Evolutionary conservation across 768 basidiomycete species (phyloP).

Genomic region (Mycena galopus): DNA sequence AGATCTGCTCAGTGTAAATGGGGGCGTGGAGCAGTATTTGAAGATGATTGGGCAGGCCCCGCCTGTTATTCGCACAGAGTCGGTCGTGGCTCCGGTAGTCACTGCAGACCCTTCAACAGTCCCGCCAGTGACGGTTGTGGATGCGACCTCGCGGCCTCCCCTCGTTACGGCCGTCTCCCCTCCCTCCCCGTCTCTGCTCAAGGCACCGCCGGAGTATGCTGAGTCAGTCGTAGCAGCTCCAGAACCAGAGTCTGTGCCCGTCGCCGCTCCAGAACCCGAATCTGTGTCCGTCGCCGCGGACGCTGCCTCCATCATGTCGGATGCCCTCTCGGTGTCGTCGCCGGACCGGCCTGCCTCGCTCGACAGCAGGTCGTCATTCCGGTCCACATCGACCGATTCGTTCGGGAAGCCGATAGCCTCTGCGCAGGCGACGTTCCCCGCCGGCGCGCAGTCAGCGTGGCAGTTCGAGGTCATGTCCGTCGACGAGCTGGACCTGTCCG

Average conservation of each 20-base stretch:
- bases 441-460: slow-evolving; percentile 61
- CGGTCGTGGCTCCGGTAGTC: not conserved
- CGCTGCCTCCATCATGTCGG: slow-evolving; percentile 17
- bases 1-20: slow-evolving; percentile 71
- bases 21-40: slow-evolving; percentile 77
- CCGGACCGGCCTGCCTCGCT: slow-evolving; percentile 41
- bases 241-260: not conserved
- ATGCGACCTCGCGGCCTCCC: not conserved
- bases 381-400: slow-evolving; percentile 65
- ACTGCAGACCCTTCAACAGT: not conserved
- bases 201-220: slow-evolving; percentile 20
- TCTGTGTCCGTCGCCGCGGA: not conserved
- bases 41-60: slow-evolving; percentile 61
- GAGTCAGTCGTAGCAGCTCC: slow-evolving; percentile 7
- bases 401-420: slow-evolving; percentile 58
- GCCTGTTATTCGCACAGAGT: not conserved
- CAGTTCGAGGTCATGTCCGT: slow-evolving; percentile 81
- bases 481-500: slow-evolving; percentile 86
- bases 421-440: slow-evolving; percentile 54
- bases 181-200: slow-evolving; percentile 21
- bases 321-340: slow-evolving; percentile 19
- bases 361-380: slow-evolving; percentile 43
- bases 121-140: not conserved
- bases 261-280: not conserved
- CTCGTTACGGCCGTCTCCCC: slow-evolving; percentile 26